phyloP scores from a whole-genome alignment of 495 filamentous ascomycete species.

The Talaromyces trachyspermus region DNA sequence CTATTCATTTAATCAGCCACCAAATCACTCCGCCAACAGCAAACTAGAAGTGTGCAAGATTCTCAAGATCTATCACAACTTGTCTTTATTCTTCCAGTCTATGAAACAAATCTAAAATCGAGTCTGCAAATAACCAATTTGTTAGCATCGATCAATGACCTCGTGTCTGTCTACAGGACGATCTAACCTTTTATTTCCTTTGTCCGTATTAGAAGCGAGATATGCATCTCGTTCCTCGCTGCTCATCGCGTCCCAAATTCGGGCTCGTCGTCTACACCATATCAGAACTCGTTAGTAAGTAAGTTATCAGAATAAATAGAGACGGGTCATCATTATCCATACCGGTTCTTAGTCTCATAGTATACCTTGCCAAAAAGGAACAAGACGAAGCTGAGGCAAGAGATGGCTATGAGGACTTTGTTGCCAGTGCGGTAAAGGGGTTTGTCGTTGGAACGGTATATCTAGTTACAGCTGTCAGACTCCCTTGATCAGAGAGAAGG shows the following conservation, averaged over 20 bases:
- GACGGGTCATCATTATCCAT: conserved; percentile 12
- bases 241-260: conserved; percentile 52
- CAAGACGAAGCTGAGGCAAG: conserved; percentile 45
- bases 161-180: no score
- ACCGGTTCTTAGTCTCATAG: conserved; percentile 55
- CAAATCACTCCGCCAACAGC: no score
- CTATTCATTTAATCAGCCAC: no score
- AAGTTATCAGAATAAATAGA: not conserved
- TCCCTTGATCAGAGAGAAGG: not conserved
- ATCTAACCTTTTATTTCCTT: conserved; percentile 61
- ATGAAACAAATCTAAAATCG: conserved; percentile 49
- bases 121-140: conserved; percentile 24
- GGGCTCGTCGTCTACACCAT: conserved; percentile 28
- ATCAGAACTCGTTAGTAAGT: conserved; percentile 7
- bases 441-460: conserved; percentile 59
- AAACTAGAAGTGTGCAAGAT: no score
- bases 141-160: no score
- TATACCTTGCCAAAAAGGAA: conserved; percentile 53
- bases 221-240: conserved; percentile 56
- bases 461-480: conserved; percentile 23
- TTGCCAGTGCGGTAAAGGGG: conserved; percentile 63
- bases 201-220: conserved; percentile 54
- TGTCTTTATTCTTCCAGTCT: conserved; percentile 12
- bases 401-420: conserved; percentile 51
- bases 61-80: no score